Base-by-base conservation (phyloP, 495 filamentous ascomycete genomes). In the Aspergillus biplanus region DNA sequence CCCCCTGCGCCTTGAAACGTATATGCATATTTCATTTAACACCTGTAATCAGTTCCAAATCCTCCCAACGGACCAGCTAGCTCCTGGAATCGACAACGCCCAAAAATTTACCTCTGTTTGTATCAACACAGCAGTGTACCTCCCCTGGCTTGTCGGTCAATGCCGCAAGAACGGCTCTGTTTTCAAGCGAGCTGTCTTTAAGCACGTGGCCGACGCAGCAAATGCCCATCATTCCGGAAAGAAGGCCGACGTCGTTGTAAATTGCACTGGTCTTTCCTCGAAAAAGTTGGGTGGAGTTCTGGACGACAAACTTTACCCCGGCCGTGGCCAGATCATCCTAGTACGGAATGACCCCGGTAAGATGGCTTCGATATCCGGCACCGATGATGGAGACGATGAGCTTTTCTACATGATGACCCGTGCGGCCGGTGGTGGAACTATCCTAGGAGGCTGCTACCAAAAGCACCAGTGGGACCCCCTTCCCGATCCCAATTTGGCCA, bases 391-490 rank as follows among this genome's bases (percentile, higher is more conserved):
- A 0, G 81, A 83, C 0, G 92, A 91, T 39, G 93, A 98, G 71
- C 76, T 86, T n/a, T 80, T 82, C 61, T 99, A 99, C 69, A 85
- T 93, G 54, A 99, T 99, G 94, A 86, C 87, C 61, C 85, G 95
- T n/a, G 92, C 93, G 3, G 87, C 85, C 7, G 93, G 87, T 6
- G 87, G 87, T 16, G 87, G 87, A 46, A 96, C 92, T 0, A 81
- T 99, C 32, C 80, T 99, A 5, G 95, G 95, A 6, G 95, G 95
- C 0, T 96, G 87, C 31, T 93, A 97, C 69, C 87, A 91, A 76
- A 89, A 88, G 71, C 81, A 88, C 15, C 89, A 87, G 60, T 97
- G 92, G 93, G 92, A 97, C 61, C 79, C 86, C 15, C 82, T 90
- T 62, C 85, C 89, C 0, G 95, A 98, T 71, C 87, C 87, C 5